phyloP scores from a whole-genome alignment of 148 eudicot genomes.

The Camellia granthamiana region DNA sequence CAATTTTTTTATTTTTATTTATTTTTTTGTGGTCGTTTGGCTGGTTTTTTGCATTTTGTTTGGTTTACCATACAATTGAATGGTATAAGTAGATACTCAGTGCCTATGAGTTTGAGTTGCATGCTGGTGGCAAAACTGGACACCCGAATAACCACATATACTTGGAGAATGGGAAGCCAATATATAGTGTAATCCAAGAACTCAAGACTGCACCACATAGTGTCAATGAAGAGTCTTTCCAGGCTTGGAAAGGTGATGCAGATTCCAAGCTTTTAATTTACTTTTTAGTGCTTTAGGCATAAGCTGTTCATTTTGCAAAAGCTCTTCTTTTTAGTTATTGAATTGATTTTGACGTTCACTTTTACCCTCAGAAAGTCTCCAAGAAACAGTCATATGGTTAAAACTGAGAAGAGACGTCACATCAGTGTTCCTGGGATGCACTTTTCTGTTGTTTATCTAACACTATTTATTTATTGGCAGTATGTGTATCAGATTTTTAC shows the following conservation, averaged over 20 bases:
- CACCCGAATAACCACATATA: slow-evolving; percentile 61
- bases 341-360: too few relatives aligned
- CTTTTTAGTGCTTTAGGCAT: too few relatives aligned
- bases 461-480: slow-evolving; percentile 28
- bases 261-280: too few relatives aligned
- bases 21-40: neutral
- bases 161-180: slow-evolving; percentile 59
- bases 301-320: too few relatives aligned
- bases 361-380: too few relatives aligned
- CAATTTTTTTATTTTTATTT: neutral
- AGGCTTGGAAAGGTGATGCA: too few relatives aligned
- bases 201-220: neutral
- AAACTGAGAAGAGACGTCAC: too few relatives aligned
- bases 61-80: slow-evolving; percentile 12
- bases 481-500: slow-evolving; percentile 39
- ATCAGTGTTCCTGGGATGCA: too few relatives aligned
- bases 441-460: too few relatives aligned
- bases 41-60: neutral
- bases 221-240: too few relatives aligned
- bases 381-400: too few relatives aligned
- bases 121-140: slow-evolving; percentile 53
- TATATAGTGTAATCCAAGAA: slow-evolving; percentile 26
- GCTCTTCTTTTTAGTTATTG: too few relatives aligned
- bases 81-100: slow-evolving; percentile 21
- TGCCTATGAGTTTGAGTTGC: slow-evolving; percentile 60